Percentiles rank a stretch among this genome's conserved stretches.
These are phyloP conservation scores for Rutstroemia sydowiana DNA, from an alignment of 2,329 filamentous ascomycete genomes.

Conservation along the genomic window DNA sequence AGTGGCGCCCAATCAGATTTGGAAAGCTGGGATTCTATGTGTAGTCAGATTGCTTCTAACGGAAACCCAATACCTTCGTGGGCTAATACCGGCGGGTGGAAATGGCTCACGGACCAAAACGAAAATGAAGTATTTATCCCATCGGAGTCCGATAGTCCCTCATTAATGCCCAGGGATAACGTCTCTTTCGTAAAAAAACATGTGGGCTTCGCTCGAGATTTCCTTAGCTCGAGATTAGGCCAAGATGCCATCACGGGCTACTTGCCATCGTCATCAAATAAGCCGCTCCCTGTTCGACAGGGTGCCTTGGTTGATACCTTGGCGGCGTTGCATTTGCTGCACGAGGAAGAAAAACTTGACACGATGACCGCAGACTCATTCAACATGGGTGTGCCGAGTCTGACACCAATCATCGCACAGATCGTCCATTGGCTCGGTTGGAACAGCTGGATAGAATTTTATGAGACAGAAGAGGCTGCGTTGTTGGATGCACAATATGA, in stretches of 20 bases:
- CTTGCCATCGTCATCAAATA: slow-evolving; percentile 51
- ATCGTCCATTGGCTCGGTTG: slow-evolving; percentile 78
- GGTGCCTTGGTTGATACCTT: slow-evolving; percentile 60
- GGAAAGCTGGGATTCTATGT: slow-evolving; percentile 41
- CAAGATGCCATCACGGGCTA: slow-evolving; percentile 45
- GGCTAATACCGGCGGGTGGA: slow-evolving; percentile 60
- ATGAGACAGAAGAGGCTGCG: slow-evolving; percentile 49
- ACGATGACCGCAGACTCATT: slow-evolving; percentile 45
- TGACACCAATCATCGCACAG: slow-evolving; percentile 74
- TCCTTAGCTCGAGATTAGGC: slow-evolving; percentile 53
- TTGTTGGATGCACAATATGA: slow-evolving; percentile 50
- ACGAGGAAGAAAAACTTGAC: slow-evolving; percentile 82
- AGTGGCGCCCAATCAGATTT: slow-evolving; percentile 35
- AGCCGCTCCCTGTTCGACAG: slow-evolving; percentile 48
- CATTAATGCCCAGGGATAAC: slow-evolving; percentile 38
- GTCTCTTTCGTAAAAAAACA: slow-evolving; percentile 45
- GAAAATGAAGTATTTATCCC: slow-evolving; percentile 18
- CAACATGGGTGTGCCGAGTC: slow-evolving; percentile 37
- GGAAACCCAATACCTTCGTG: slow-evolving; percentile 39
- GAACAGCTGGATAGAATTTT: slow-evolving; percentile 54
- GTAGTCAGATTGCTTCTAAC: slow-evolving; percentile 34
- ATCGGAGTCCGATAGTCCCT: slow-evolving; percentile 12
- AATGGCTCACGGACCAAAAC: slow-evolving; percentile 58
- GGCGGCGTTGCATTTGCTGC: slow-evolving; percentile 74
- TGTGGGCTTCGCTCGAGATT: slow-evolving; percentile 56